Evolutionary conservation across 2,329 filamentous ascomycete genomes (phyloP), one percentile per base, ranked within the genome.

Genomic region (Pochonia chlamydosporia): DNA sequence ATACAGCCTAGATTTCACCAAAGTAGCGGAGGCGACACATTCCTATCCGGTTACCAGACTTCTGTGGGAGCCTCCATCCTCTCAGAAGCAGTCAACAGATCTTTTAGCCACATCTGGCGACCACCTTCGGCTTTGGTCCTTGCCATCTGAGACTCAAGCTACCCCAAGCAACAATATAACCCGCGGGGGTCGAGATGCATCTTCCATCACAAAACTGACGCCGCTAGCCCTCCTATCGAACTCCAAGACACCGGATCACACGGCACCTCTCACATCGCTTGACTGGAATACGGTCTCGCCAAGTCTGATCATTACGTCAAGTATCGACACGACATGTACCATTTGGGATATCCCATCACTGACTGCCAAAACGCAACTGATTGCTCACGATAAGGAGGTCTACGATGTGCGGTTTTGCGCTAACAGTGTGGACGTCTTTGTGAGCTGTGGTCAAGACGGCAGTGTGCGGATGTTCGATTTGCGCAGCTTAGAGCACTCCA

Each of bases 321-420:
- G 91, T 65, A 99, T 99, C 61, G 93, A 99, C 63, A 99, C 93
- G 1, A 99, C 93, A 5, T 99, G 93, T 70, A 99, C 93, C 4
- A 99, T 99, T 55, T 99, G 93, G 93, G 93, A 99, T 65, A 99
- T 99, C 47, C 93, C 93, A 3, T 96, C 93, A 1, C 75, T 99
- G 52, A 99, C 93, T 1, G 93, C 93, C 44, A 99, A 99, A 71
- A 99, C 93, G 2, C 93, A 99, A 65, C 75, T 99, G 40, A 99
- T 99, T 67, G 93, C 93, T 18, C 93, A 99, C 65, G 93, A 99
- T 70, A 97, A 97, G 68, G 93, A 99, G 68, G 93, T 99, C 5
- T 99, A 96, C 61, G 93, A 99, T 64, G 93, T 99, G 41, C 84
- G 93, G 18, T 99, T 99, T 70, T 99, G 93, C 69, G 93, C 93